Evolutionary conservation across 257 asterid genomes (phyloP), one percentile per base, ranked within the genome.

Genomic region (Rehmannia glutinosa): DNA sequence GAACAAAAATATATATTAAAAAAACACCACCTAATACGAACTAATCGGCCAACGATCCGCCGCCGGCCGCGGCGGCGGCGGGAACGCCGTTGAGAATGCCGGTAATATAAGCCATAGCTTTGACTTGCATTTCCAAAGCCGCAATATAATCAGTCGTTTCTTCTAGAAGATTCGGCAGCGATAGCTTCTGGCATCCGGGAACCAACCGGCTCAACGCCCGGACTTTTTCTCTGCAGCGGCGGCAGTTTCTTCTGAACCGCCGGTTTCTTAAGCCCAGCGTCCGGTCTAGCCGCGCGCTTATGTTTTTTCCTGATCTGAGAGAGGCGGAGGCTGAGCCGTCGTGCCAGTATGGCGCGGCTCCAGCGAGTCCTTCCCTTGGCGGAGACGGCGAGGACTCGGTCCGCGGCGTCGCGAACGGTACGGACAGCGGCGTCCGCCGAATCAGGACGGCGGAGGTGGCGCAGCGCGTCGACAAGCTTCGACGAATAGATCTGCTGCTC

Each of bases 71-170:
- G 54, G 8, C 57, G 36, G 21, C 68, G 4, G 19, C 76, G 17
- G 68, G 25, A 24, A 43, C 82, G 59, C 73, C 78, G 62, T 80
- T 70, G 62, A 86, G 82, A 35, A 86, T 79, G 52, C 77, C 84
- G 7, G 91, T 65, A 64, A 88, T 65, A 25, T 63, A 80, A 56
- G 87, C 77, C 96, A 88, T 81, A 38, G 93, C 87, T 65, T 85
- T 83, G 76, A 86, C 87, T 80, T 88, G 96, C 96, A 88, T 88
- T 81, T 86, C 82, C 64, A 88, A 62, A 56, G 96, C 96, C 28
- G 91, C 87, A 66, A 88, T 82, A 66, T 88, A 88, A 62, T 83
- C 96, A 8, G 82, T 83, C 27, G 96, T 75, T 69, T 88, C 96
- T 73, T 86, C 96, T 47, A 88, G 84, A 72, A 88, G 92, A 64